Conservation (phyloP, 768 basidiomycete genomes). For the Psilocybe azurescens region DNA sequence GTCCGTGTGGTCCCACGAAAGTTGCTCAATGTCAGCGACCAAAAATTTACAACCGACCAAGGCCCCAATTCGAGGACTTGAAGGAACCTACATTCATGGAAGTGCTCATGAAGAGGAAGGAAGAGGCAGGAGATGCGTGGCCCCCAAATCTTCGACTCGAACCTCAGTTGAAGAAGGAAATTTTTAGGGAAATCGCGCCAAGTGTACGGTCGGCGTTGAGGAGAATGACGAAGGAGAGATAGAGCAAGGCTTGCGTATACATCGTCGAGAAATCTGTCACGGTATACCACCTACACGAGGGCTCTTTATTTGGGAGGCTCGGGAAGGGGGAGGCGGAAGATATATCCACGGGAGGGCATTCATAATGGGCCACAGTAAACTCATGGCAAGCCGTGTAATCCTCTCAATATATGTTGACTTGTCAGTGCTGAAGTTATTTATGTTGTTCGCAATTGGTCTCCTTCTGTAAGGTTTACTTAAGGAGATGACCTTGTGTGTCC, state of each 20-base stretch:
- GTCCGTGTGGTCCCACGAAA: conserved; percentile 43
- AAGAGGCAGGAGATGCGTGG: conserved; percentile 40
- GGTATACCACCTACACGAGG: not conserved
- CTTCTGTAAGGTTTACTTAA: not conserved
- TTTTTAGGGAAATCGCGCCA: conserved; percentile 41
- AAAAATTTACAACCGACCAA: conserved; percentile 37
- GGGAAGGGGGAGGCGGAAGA: not conserved
- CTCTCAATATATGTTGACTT: not conserved
- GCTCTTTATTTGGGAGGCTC: not conserved
- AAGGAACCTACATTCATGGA: conserved; percentile 41
- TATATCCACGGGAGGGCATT: not conserved
- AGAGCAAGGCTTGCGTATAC: conserved; percentile 1
- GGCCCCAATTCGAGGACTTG: conserved; percentile 39
- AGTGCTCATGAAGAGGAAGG: conserved; percentile 38
- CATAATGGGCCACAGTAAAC: not conserved
- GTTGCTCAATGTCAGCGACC: conserved; percentile 31
- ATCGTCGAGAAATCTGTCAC: not conserved
- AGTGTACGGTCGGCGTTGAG: conserved; percentile 43
- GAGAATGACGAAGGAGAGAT: conserved; percentile 49
- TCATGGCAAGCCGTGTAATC: conserved; percentile 6
- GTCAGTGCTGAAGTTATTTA: not conserved
- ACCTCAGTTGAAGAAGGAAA: conserved; percentile 45
- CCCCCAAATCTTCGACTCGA: conserved; percentile 53
- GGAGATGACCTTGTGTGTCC: not conserved
- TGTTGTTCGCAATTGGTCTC: not conserved